Conservation (phyloP, 148 eudicot species). For the Arctostaphylos glauca region DNA sequence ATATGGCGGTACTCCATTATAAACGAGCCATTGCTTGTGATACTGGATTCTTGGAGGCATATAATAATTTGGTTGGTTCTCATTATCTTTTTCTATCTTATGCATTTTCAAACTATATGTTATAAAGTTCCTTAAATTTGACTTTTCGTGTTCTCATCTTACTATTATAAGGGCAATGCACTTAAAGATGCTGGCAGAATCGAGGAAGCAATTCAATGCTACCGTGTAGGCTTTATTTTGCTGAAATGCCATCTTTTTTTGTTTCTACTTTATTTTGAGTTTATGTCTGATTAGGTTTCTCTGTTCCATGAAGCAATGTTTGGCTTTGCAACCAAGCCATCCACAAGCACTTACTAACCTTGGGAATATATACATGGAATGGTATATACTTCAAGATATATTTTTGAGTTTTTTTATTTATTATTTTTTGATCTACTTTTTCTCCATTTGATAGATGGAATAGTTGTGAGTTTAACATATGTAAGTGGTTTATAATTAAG, state of each 20-base stretch:
- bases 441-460: neutral
- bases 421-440: neutral
- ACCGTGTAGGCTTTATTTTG: conserved; percentile 50
- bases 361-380: conserved; percentile 95
- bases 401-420: neutral
- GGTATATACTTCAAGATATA: conserved; percentile 40
- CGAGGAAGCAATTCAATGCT: conserved; percentile 82
- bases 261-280: neutral
- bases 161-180: conserved; percentile 69
- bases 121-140: neutral
- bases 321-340: conserved; percentile 79
- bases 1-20: conserved; percentile 77
- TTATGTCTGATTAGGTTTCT: conserved; percentile 14
- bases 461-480: neutral
- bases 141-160: conserved; percentile 8
- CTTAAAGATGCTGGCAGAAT: conserved; percentile 84
- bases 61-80: conserved; percentile 75
- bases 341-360: conserved; percentile 96
- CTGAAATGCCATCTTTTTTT: neutral
- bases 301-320: conserved; percentile 65
- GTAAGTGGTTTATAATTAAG: neutral
- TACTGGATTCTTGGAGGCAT: conserved; percentile 85
- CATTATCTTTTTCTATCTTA: neutral
- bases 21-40: conserved; percentile 81
- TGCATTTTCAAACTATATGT: neutral